phyloP scores from a whole-genome alignment of 768 basidiomycete genomes.

The Phlebiopsis gigantea region DNA sequence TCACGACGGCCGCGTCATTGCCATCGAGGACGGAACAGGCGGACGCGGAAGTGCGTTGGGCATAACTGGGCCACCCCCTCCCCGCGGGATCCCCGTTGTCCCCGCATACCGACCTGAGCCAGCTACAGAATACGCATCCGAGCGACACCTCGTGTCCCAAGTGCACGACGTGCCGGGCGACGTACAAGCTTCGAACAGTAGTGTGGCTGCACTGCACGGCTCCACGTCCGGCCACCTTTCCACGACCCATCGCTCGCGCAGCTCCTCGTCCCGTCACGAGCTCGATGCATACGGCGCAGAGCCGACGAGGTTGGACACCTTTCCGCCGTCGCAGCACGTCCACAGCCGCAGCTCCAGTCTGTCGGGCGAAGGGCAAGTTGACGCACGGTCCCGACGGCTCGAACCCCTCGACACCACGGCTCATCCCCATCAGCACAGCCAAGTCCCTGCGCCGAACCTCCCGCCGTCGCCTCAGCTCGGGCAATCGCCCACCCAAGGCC shows the following conservation, averaged over 20 bases:
- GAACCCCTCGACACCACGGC: conserved; percentile 38
- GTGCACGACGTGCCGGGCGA: conserved; percentile 6
- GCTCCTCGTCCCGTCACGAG: conserved; percentile 27
- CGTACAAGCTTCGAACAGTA: background rate
- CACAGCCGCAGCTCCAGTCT: conserved; percentile 20
- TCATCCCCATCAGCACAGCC: conserved; percentile 23
- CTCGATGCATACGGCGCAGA: conserved; percentile 16
- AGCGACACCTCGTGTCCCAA: conserved; percentile 25
- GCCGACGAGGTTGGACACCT: conserved; percentile 15
- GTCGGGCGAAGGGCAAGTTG: conserved; percentile 18
- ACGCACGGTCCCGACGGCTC: conserved; percentile 43
- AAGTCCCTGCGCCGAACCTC: conserved; percentile 18
- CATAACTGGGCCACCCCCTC: conserved; percentile 16
- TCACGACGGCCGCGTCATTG: conserved; percentile 45
- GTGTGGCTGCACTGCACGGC: background rate
- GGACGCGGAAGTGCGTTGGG: conserved; percentile 16
- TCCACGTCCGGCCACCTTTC: conserved; percentile 35
- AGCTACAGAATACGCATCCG: conserved; percentile 22
- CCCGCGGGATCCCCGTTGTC: conserved; percentile 21
- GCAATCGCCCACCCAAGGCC: conserved; percentile 17
- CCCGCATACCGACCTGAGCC: conserved; percentile 22
- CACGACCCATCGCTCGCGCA: conserved; percentile 47
- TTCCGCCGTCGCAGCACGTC: conserved; percentile 35
- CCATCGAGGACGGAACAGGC: conserved; percentile 41
- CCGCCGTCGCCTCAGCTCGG: conserved; percentile 31